Evolutionary conservation across 345 rosid genomes (phyloP), one percentile per base, ranked within the genome.

Genomic region (Brassica rapa): DNA sequence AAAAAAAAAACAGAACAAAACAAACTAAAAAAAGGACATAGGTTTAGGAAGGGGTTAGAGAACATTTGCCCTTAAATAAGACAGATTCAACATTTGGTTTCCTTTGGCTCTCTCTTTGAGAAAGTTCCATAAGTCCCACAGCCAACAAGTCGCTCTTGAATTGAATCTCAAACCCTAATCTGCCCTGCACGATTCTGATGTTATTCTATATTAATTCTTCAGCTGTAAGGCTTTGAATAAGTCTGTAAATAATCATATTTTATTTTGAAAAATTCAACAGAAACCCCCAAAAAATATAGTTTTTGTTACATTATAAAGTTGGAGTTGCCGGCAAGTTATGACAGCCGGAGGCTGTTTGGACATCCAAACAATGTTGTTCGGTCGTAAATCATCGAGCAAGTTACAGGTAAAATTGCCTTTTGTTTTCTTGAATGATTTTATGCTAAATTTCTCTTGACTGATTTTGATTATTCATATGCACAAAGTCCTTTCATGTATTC

Each of bases 31-130:
- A 66, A 51, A 27, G 72, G 5, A 43, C 3, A 71, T 19, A 64
- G 35, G 62, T 81, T 57, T 71, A 59, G 53, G 10, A 64, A 39
- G 25, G 62, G 62, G 75, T 73, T 57, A 59, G 32, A 67, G 69
- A 61, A 51, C 21, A 8, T 76, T 23, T 60, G 16, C 70, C 80
- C 73, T 73, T 19, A 83, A 80, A 86, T 82, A 35, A 33, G 65
- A 78, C 80, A 64, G 35, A 51, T 14, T 46, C 73, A 35, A 62
- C 71, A 72, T 63, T 80, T 43, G 29, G 65, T 65, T 15, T 49
- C 65, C 79, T 68, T 72, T 78, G 91, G 83, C 86, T 83, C 81
- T 83, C 86, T 82, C 85, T 71, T 74, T 23, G 84, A 83, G 89
- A 85, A 82, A 86, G 89, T 87, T 86, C 86, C 85, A 32, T 66